A percentile compares a stretch with the other conserved stretches of the same genome.
Conservation (phyloP, 148 eudicot genomes). For the Silene uniflora region DNA sequence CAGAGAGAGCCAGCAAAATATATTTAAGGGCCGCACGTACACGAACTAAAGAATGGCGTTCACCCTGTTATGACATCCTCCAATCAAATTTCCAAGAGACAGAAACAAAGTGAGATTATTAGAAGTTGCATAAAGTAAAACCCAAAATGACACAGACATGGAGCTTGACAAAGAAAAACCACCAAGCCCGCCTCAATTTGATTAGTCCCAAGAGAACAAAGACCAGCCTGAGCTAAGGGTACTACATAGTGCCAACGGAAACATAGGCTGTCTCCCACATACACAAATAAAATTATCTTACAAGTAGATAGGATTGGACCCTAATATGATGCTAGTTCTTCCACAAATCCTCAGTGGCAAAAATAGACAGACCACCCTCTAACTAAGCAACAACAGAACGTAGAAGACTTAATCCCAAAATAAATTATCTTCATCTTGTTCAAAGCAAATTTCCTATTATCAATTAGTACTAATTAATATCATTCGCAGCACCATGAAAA, state of each 20-base stretch:
- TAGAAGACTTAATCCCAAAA: background rate
- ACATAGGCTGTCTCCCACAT: background rate
- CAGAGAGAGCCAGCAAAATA: conserved; percentile 64
- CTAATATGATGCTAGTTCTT: too few relatives aligned
- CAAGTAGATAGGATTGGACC: too few relatives aligned
- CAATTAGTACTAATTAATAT: too few relatives aligned
- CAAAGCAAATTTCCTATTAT: background rate
- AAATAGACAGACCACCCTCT: too few relatives aligned
- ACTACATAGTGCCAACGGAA: background rate
- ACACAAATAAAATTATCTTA: background rate
- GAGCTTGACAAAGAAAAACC: background rate
- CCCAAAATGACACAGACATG: background rate
- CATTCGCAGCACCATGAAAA: background rate
- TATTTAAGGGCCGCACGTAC: conserved; percentile 79
- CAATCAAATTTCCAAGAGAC: conserved; percentile 16
- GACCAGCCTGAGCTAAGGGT: background rate
- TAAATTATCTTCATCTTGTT: background rate
- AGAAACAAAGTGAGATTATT: conserved; percentile 8
- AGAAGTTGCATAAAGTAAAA: background rate
- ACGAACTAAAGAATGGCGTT: conserved; percentile 38
- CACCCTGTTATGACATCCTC: conserved; percentile 42
- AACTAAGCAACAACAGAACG: too few relatives aligned
- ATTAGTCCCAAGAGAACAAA: background rate
- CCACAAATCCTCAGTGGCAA: too few relatives aligned
- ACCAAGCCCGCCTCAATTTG: background rate